Conservation (phyloP, 139 green algal species). For the Desmodesmus armatus region DNA sequence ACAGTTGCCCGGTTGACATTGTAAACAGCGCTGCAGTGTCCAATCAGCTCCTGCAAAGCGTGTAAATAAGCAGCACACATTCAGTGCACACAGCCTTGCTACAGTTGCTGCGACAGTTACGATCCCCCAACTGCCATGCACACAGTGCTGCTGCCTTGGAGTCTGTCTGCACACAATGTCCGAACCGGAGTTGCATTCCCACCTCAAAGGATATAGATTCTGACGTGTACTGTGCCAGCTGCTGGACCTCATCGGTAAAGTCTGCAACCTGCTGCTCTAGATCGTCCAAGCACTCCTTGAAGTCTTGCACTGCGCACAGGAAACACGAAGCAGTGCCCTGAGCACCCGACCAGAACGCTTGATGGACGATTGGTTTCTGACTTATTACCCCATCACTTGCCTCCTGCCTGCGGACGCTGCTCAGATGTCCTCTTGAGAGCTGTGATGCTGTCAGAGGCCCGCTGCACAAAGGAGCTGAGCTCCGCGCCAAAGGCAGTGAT, state of each 20-base stretch:
- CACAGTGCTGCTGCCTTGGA: neutral
- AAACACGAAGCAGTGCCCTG: neutral
- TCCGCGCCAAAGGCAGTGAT: conserved; percentile 11
- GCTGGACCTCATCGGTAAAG: conserved; percentile 33
- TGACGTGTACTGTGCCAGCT: conserved; percentile 20
- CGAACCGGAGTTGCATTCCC: neutral
- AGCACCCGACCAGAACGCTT: neutral
- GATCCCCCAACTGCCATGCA: no score
- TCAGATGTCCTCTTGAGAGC: conserved; percentile 25
- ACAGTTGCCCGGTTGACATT: conserved; percentile 3
- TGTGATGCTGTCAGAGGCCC: conserved; percentile 29
- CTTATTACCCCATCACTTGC: neutral
- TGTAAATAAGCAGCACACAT: no score
- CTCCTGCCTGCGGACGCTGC: conserved; percentile 28
- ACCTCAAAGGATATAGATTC: conserved; percentile 37
- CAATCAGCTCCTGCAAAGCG: conserved; percentile 42
- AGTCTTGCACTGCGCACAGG: conserved; percentile 25
- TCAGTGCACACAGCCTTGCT: no score
- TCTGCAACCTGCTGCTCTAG: conserved; percentile 41
- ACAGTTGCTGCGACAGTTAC: no score
- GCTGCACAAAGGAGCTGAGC: conserved; percentile 34
- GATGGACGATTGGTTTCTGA: neutral
- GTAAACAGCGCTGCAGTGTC: conserved; percentile 40
- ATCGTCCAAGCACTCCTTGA: conserved; percentile 43
- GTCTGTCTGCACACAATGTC: neutral